phyloP scores from a whole-genome alignment of 202 grass and related monocot species.

The Musa balbisiana region DNA sequence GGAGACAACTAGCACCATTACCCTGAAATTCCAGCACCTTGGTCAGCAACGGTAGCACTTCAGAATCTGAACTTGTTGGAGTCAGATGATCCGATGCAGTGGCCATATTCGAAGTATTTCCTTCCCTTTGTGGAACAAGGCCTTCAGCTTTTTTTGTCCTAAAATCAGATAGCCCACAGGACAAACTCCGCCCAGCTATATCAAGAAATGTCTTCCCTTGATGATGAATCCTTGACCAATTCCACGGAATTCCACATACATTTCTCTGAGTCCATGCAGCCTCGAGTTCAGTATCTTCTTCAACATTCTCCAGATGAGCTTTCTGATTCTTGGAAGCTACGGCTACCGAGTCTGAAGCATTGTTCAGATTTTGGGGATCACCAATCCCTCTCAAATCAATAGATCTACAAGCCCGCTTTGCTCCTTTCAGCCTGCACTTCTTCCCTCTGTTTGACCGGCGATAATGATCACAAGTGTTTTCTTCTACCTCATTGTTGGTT shows the following conservation, averaged over 20 bases:
- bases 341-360: conserved; percentile 9
- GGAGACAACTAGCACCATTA: conserved; percentile 28
- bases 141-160: conserved; percentile 49
- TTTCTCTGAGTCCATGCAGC: conserved; percentile 42
- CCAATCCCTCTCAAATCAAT: conserved; percentile 2
- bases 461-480: background rate
- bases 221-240: conserved; percentile 97
- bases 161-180: conserved; percentile 81
- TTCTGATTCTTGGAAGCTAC: conserved; percentile 13
- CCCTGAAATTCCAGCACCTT: conserved; percentile 1
- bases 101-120: conserved; percentile 39
- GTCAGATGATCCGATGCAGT: conserved; percentile 46
- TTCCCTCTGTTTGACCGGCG: background rate
- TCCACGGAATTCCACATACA: conserved; percentile 91
- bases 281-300: conserved; percentile 37
- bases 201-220: conserved; percentile 85
- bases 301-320: conserved; percentile 4
- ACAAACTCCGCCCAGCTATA: conserved; percentile 74
- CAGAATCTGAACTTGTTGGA: conserved; percentile 70
- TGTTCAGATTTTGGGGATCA: background rate
- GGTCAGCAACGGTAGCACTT: conserved; percentile 24
- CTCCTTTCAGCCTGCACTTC: conserved; percentile 22
- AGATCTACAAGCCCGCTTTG: conserved; percentile 8
- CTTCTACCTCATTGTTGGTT: background rate
- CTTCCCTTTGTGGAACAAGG: conserved; percentile 29